Base-by-base conservation (phyloP, 805 yeast species). In the Nematodospora valgi region DNA sequence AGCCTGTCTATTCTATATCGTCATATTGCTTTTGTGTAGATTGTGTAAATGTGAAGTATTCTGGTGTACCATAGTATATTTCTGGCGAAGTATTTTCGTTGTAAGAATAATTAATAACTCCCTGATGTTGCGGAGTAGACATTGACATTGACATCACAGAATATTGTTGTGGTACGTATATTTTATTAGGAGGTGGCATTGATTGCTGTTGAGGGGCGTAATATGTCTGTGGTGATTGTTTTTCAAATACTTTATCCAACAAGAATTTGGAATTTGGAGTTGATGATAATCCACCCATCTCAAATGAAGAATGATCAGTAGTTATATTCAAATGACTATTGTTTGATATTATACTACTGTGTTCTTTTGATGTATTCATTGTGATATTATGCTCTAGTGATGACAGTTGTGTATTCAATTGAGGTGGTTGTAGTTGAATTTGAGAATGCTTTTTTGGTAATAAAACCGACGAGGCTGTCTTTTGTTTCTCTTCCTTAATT, bases 81-180 rank as follows among this genome's bases (percentile, higher is more conserved):
- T n/a, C n/a, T n/a, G n/a, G n/a, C n/a, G n/a, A n/a, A n/a, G n/a
- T n/a, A n/a, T n/a, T n/a, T n/a, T n/a, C n/a, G n/a, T n/a, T n/a
- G 4, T 5, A 49, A 13, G 41, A 40, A 38, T 56, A 59, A 37
- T 51, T 47, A 12, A 51, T 33, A 5, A 59, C 43, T 34, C 48
- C 50, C 22, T 55, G 63, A 40, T 62, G 69, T 37, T 62, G 68
- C 4, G 72, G 72, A 5, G 72, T 66, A 33, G 70, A 64, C 68
- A 66, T 62, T 56, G 59, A 51, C 64, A 61, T 62, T 62, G 56
- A 27, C 7, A 34, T 5, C n/a, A 34, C 16, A 12, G 37, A 28
- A 11, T 34, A 36, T 41, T 39, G 24, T 34, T 27, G 20, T 25
- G 17, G 10, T 23, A 20, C 13, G 40, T 38, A 32, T 23, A 32